Evolutionary conservation across 257 asterid genomes (phyloP).

Genomic region (Linderniella brevidens): DNA sequence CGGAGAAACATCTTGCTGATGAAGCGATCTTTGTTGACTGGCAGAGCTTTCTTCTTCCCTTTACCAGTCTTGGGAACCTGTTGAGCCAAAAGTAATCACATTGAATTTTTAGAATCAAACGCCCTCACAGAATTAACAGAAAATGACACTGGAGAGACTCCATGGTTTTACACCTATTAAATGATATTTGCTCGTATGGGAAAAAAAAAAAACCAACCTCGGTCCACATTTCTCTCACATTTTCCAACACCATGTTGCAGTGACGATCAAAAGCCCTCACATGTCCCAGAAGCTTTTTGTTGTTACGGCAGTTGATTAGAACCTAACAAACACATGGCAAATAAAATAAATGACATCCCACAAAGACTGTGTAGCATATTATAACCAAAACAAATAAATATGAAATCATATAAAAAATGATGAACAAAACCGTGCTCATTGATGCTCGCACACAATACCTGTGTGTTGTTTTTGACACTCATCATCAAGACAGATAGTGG

Average conservation of each 20-base stretch:
- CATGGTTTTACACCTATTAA: too few species aligned
- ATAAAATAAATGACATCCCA: background rate
- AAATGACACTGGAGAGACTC: background rate
- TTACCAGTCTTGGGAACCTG: slow-evolving; percentile 84
- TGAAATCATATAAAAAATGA: background rate
- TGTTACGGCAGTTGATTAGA: slow-evolving; percentile 78
- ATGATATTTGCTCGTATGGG: background rate
- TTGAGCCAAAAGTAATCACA: slow-evolving; percentile 3
- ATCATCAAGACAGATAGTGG: slow-evolving; percentile 73
- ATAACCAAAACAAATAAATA: background rate
- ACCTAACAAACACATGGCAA: slow-evolving; percentile 19
- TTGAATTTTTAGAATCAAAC: slow-evolving; percentile 4
- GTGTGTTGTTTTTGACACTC: slow-evolving; percentile 66
- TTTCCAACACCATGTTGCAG: slow-evolving; percentile 89
- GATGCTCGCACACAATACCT: slow-evolving; percentile 17
- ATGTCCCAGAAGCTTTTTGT: slow-evolving; percentile 75
- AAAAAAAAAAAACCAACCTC: slow-evolving; percentile 30
- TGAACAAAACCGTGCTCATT: too few species aligned
- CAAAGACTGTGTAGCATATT: background rate
- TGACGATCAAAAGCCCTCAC: slow-evolving; percentile 88
- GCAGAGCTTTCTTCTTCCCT: slow-evolving; percentile 86
- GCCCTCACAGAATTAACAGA: background rate
- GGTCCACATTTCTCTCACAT: slow-evolving; percentile 90
- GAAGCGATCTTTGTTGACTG: slow-evolving; percentile 73
- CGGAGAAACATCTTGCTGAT: slow-evolving; percentile 89